Base-by-base conservation (phyloP, 768 basidiomycete genomes). In the Flagelloscypha sp. region DNA sequence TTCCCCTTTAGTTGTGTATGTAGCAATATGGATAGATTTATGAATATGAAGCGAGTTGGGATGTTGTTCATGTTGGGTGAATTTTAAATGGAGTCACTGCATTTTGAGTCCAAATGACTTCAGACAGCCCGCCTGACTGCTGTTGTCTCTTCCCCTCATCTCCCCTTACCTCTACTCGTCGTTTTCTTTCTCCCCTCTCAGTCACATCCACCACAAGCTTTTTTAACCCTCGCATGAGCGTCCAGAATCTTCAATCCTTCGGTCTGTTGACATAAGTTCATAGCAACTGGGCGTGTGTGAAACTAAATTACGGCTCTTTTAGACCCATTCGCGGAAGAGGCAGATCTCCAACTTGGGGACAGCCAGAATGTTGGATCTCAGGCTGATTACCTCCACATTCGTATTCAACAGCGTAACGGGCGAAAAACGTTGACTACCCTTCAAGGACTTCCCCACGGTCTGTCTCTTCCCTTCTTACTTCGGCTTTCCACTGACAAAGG, bases 371-470 rank as follows among this genome's bases (percentile, higher is more conserved):
- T 87, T 53, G 84, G 83, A 48, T 81, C 84, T 45, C 77, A 79
- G 58, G 63, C 76, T 52, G 78, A 87, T 57, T 82, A 88, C 60
- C 85, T 93, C 58, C 89, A 93, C 60, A 86, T 94, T 56, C 89
- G 95, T 68, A 86, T 99, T 53, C 95, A 99, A 62, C 95, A 99
- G 64, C 78, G 95, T 55, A 99, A 98, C 76, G 95, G 95, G 44
- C 76, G 95, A 54, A 99, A 99, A 74, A 95, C 92, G 43, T 63
- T 97, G 69, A 99, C 95, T 27, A 99, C 93, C 40, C 71, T 98
- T 48, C 93, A 98, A 62, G 95, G 95, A 43, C 62, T 99, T 47
- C 86, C 88, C 37, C 89, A 84, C 62, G 77, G 87, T 87, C 46
- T 46, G 77, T 63, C n/a, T 35, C n/a, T 28, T 36, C 30, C 31